These are phyloP conservation scores for Handroanthus guayacan DNA, from an alignment of 257 asterid genomes.

Conservation along the genomic window DNA sequence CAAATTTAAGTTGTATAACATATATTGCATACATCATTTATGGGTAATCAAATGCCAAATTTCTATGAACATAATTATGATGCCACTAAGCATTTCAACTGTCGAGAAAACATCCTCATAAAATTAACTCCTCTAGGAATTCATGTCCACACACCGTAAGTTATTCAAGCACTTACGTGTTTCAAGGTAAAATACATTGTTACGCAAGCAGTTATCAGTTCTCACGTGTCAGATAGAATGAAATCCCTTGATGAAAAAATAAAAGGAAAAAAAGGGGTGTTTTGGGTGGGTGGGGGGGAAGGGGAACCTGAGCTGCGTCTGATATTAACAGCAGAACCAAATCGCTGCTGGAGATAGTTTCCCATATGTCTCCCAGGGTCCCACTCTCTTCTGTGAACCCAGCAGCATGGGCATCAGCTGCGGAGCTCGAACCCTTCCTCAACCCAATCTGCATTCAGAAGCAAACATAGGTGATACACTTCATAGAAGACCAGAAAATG, in stretches of 20 bases:
- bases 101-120: not conserved
- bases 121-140: not conserved
- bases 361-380: slow-evolving; percentile 93
- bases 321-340: slow-evolving; percentile 90
- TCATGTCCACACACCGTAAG: slow-evolving; percentile 2
- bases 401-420: slow-evolving; percentile 86
- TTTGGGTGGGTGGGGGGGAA: too few species aligned
- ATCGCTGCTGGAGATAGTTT: slow-evolving; percentile 89
- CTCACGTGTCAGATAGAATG: not conserved
- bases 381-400: slow-evolving; percentile 95
- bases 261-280: slow-evolving; percentile 3
- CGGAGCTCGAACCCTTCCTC: slow-evolving; percentile 92
- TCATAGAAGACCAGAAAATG: not conserved
- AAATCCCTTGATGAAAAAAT: not conserved
- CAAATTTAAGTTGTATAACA: slow-evolving; percentile 3
- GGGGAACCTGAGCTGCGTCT: slow-evolving; percentile 89
- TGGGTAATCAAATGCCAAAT: not conserved
- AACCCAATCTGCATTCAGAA: slow-evolving; percentile 74
- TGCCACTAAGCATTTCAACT: not conserved
- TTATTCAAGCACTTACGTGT: slow-evolving; percentile 14
- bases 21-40: not conserved
- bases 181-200: not conserved
- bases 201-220: not conserved
- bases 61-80: not conserved
- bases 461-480: slow-evolving; percentile 15